Conservation (phyloP, 192 early-diverging fungal genomes). For the Backusella parvicylindrica region DNA sequence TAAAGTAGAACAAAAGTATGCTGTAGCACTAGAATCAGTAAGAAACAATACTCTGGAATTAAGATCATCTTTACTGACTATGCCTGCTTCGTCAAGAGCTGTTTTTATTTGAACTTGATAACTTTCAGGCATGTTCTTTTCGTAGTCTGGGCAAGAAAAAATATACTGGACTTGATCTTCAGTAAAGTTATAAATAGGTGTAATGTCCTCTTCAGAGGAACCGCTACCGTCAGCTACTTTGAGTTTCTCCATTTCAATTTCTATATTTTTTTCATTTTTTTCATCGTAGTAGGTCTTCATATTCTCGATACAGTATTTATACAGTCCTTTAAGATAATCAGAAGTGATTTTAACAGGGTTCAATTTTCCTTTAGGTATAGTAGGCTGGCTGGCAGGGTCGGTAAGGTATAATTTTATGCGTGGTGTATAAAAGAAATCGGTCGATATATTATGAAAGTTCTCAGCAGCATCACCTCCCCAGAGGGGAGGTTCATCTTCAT, state of each 20-base stretch:
- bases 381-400: not conserved
- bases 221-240: not conserved
- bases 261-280: not conserved
- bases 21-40: not conserved
- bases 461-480: not conserved
- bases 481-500: not conserved
- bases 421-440: not conserved
- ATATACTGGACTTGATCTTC: not conserved
- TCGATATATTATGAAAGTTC: not conserved
- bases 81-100: not conserved
- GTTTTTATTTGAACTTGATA: not conserved
- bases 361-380: not conserved
- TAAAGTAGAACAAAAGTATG: not conserved
- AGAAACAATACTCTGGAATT: not conserved
- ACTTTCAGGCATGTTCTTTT: not conserved
- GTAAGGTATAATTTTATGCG: not conserved
- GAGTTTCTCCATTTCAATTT: not conserved
- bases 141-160: not conserved
- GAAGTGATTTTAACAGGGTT: not conserved
- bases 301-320: not conserved
- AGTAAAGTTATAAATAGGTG: not conserved
- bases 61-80: not conserved
- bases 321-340: not conserved
- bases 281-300: not conserved
- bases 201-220: not conserved